A percentile compares a stretch with the other conserved stretches of the same genome.
These are phyloP conservation scores for Coemansia sp. DNA, from an alignment of 192 early-diverging fungal genomes.

Conservation along the genomic window DNA sequence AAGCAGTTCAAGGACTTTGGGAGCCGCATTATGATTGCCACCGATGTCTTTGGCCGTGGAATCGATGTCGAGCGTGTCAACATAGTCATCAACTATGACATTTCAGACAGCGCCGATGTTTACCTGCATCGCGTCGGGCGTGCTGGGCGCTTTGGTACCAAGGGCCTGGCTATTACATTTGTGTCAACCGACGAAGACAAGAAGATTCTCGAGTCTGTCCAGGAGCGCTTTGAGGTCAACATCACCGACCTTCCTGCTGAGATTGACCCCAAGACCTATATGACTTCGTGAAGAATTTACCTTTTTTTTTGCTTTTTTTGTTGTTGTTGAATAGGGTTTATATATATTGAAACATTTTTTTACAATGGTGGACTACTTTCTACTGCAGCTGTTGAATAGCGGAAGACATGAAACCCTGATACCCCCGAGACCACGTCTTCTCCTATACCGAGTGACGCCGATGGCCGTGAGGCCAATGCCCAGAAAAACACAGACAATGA, in stretches of 20 bases:
- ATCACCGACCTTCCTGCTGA: slow-evolving; percentile 85
- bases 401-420: neutral
- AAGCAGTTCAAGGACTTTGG: slow-evolving; percentile 94
- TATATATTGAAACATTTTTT: neutral
- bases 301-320: neutral
- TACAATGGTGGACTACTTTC: neutral
- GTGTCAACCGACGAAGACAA: slow-evolving; percentile 83
- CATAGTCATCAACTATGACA: slow-evolving; percentile 99
- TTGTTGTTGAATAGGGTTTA: neutral
- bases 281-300: slow-evolving; percentile 44
- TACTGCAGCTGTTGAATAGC: neutral
- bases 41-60: slow-evolving; percentile 97
- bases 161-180: slow-evolving; percentile 96
- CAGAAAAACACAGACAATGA: too few species aligned
- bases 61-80: slow-evolving; percentile 99
- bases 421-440: too few species aligned
- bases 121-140: slow-evolving; percentile 97
- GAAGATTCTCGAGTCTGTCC: slow-evolving; percentile 76
- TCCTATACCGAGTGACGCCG: too few species aligned
- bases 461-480: too few species aligned
- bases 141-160: slow-evolving; percentile 99
- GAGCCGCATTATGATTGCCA: slow-evolving; percentile 95
- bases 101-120: slow-evolving; percentile 84
- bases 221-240: slow-evolving; percentile 95
- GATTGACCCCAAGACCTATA: slow-evolving; percentile 85